Evolutionary conservation across 2,329 filamentous ascomycete genomes (phyloP).

Genomic region (Neodidymelliopsis sp.): DNA sequence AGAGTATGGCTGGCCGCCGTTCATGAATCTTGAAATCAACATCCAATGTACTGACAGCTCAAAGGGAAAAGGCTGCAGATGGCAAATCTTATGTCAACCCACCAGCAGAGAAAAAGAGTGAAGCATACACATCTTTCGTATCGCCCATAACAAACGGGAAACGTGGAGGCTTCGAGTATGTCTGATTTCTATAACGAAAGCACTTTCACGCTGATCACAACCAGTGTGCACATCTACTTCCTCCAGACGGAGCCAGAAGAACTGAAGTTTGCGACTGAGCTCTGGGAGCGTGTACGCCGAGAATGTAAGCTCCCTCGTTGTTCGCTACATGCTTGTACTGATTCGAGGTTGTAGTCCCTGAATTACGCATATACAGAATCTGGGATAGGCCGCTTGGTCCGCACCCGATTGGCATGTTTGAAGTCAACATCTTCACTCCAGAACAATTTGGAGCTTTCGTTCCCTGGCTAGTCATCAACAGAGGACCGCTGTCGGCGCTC

Average conservation of each 20-base stretch:
- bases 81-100: constrained; percentile 81
- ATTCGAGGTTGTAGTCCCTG: constrained; percentile 69
- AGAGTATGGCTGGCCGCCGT: no score
- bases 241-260: constrained; percentile 69
- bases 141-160: constrained; percentile 70
- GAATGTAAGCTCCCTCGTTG: constrained; percentile 69
- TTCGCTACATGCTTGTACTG: constrained; percentile 10
- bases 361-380: constrained; percentile 80
- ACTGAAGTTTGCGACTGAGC: constrained; percentile 69
- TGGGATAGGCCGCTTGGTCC: constrained; percentile 82
- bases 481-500: constrained; percentile 79
- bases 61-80: constrained; percentile 69
- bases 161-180: constrained; percentile 76
- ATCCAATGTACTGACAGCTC: constrained; percentile 12
- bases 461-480: constrained; percentile 81
- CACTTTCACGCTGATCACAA: constrained; percentile 7
- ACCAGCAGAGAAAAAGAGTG: constrained; percentile 65
- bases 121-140: constrained; percentile 74
- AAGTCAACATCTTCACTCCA: constrained; percentile 87
- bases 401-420: constrained; percentile 87
- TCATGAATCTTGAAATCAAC: not conserved
- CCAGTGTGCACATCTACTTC: constrained; percentile 79
- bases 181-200: not conserved
- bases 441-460: constrained; percentile 90
- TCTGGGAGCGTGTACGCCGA: constrained; percentile 79